Conservation (phyloP, 129 eudicot species). For the Flaveria robusta region DNA sequence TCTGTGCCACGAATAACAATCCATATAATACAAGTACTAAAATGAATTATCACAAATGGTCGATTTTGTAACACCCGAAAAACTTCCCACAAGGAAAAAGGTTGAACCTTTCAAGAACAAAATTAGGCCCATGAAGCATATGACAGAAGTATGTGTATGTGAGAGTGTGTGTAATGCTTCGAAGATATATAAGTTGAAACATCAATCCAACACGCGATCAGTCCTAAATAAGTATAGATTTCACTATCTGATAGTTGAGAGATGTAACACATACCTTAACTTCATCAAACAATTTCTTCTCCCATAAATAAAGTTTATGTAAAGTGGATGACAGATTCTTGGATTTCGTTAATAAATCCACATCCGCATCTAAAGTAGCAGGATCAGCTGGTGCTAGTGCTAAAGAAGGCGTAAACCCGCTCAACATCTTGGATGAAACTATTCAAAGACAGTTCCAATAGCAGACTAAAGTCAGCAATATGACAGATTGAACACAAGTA, state of each 20-base stretch:
- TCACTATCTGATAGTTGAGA: background rate
- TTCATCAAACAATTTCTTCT: slow-evolving; percentile 90
- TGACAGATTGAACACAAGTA: background rate
- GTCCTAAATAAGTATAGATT: background rate
- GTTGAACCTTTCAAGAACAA: no score
- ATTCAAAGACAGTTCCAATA: slow-evolving; percentile 19
- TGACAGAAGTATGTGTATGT: background rate
- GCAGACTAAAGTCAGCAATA: slow-evolving; percentile 16
- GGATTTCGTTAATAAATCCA: slow-evolving; percentile 49
- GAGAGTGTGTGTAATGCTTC: background rate
- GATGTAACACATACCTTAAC: slow-evolving; percentile 64
- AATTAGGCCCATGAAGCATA: slow-evolving; percentile 14
- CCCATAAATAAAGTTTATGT: slow-evolving; percentile 88
- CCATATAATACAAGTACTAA: background rate
- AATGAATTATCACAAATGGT: background rate
- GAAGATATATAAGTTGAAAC: background rate
- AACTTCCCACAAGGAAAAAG: background rate
- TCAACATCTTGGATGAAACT: slow-evolving; percentile 87
- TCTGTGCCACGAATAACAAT: slow-evolving; percentile 45
- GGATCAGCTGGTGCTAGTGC: slow-evolving; percentile 51
- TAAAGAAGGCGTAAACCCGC: slow-evolving; percentile 55
- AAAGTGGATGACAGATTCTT: slow-evolving; percentile 79
- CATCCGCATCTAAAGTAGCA: slow-evolving; percentile 47
- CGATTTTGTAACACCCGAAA: no score
- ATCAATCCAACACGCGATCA: background rate